phyloP scores from a whole-genome alignment of 495 filamentous ascomycete genomes.

The Neurospora sp. region DNA sequence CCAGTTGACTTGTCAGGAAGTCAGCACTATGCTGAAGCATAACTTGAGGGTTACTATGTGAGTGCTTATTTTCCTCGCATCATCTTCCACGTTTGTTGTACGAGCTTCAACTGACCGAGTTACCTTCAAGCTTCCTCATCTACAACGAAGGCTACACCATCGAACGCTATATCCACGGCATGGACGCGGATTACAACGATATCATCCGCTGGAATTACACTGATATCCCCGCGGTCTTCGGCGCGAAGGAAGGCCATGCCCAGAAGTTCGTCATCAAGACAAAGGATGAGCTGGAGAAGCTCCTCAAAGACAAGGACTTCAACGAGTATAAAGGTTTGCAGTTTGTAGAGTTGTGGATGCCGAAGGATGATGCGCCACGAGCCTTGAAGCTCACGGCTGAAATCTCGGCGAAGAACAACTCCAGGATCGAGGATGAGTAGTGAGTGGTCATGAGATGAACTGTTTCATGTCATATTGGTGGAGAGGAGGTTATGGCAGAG shows the following conservation, averaged over 20 bases:
- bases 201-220: constrained; percentile 64
- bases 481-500: background rate
- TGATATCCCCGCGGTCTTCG: constrained; percentile 58
- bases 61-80: constrained; percentile 11
- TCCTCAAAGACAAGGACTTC: constrained; percentile 62
- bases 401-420: constrained; percentile 51
- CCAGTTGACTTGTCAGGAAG: constrained; percentile 75
- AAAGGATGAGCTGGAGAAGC: constrained; percentile 52
- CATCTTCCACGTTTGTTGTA: background rate
- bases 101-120: background rate
- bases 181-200: constrained; percentile 73
- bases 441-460: background rate
- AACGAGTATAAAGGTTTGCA: constrained; percentile 37
- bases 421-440: constrained; percentile 16
- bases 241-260: constrained; percentile 43
- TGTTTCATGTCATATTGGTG: background rate
- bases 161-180: constrained; percentile 66
- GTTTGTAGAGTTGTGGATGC: constrained; percentile 84
- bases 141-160: constrained; percentile 72
- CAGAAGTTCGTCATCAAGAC: constrained; percentile 63
- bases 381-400: constrained; percentile 62
- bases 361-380: constrained; percentile 66
- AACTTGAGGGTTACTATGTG: constrained; percentile 70
- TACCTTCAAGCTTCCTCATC: constrained; percentile 50
- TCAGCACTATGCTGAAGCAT: constrained; percentile 77